Conservation (phyloP, 2,329 filamentous ascomycete species). For the Chaetomium olivaceum region DNA sequence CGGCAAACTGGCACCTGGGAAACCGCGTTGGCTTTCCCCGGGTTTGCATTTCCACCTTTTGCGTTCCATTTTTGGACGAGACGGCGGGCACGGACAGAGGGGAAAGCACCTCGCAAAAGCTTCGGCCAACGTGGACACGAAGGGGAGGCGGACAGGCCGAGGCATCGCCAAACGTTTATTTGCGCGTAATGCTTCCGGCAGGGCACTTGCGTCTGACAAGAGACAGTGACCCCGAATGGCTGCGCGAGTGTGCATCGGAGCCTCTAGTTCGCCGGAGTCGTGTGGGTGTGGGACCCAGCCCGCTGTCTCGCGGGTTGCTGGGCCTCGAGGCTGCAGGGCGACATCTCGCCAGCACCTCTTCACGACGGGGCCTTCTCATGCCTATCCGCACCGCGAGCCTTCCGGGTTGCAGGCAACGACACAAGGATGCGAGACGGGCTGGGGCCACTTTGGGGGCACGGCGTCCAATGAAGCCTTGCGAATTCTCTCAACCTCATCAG, state of each 20-base stretch:
- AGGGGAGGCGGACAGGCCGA: constrained; percentile 9
- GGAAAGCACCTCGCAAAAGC: too few relatives aligned
- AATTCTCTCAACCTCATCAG: constrained; percentile 30
- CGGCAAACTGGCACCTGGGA: background rate
- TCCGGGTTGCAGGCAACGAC: constrained; percentile 28
- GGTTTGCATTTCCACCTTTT: constrained; percentile 7
- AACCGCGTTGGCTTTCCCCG: constrained; percentile 1
- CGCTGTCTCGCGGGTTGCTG: constrained; percentile 20
- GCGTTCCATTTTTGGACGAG: background rate
- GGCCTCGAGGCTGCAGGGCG: constrained; percentile 23
- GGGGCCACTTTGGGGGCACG: constrained; percentile 24
- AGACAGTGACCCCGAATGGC: constrained; percentile 20
- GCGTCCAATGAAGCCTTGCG: constrained; percentile 30
- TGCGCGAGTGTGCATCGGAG: constrained; percentile 26
- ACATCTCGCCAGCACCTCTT: constrained; percentile 21
- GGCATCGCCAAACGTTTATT: background rate
- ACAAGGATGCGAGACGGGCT: constrained; percentile 27
- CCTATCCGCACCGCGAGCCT: constrained; percentile 15
- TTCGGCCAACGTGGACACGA: background rate
- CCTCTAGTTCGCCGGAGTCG: constrained; percentile 28
- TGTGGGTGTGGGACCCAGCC: constrained; percentile 28
- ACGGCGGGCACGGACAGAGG: constrained; percentile 8
- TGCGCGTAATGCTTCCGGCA: constrained; percentile 38
- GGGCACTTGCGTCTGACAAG: constrained; percentile 31
- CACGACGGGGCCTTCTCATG: background rate